These are phyloP conservation scores for Amanita pseudoporphyria DNA, from an alignment of 768 basidiomycete species.

Conservation along the genomic window DNA sequence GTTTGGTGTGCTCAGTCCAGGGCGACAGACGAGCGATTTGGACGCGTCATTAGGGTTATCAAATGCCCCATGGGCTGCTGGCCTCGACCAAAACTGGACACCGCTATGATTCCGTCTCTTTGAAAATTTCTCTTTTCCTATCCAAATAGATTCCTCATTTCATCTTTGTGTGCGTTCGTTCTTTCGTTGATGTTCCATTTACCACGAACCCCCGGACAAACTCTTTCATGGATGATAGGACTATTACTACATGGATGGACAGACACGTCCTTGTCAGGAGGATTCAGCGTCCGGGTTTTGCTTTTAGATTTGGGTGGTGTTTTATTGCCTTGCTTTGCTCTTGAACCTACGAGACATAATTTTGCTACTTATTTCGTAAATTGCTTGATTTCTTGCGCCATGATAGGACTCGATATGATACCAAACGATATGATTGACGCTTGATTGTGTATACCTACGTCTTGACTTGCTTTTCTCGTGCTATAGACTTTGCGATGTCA, in stretches of 20 bases:
- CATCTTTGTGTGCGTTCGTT: neutral
- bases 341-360: neutral
- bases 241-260: neutral
- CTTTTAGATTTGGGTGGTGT: too few species aligned
- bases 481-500: too few species aligned
- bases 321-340: neutral
- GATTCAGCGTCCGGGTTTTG: conserved; percentile 5
- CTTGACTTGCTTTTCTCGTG: too few species aligned
- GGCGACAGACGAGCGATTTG: conserved; percentile 14
- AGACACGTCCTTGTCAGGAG: conserved; percentile 5
- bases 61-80: conserved; percentile 31
- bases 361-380: conserved; percentile 2
- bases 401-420: too few species aligned
- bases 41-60: conserved; percentile 18
- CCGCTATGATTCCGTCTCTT: conserved; percentile 13
- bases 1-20: conserved; percentile 11
- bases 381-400: conserved; percentile 1
- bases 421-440: too few species aligned
- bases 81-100: conserved; percentile 30
- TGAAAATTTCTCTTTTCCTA: conserved; percentile 1
- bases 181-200: neutral
- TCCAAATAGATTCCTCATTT: neutral
- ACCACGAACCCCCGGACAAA: neutral
- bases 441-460: too few species aligned
- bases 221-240: neutral